phyloP scores from a whole-genome alignment of 2,329 filamentous ascomycete genomes.

The Escovopsis sp. region DNA sequence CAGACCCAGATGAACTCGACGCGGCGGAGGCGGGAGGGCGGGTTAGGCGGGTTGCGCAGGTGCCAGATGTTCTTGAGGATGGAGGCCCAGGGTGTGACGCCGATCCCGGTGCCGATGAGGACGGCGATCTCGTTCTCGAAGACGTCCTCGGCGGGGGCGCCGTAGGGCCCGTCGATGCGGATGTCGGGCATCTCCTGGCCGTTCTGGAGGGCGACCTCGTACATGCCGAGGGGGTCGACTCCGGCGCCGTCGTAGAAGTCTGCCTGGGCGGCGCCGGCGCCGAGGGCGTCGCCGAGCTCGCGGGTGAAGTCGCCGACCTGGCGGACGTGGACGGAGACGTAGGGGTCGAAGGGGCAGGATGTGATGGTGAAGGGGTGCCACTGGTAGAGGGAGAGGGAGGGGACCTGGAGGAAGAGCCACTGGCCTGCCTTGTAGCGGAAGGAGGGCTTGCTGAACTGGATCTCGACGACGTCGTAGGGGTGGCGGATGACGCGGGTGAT shows the following conservation, averaged over 20 bases:
- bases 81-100: constrained; percentile 73
- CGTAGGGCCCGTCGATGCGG: constrained; percentile 89
- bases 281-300: constrained; percentile 88
- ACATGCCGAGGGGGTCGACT: constrained; percentile 93
- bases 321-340: constrained; percentile 85
- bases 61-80: constrained; percentile 99
- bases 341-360: constrained; percentile 90
- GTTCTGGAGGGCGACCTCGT: constrained; percentile 88
- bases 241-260: constrained; percentile 77
- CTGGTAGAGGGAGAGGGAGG: constrained; percentile 73
- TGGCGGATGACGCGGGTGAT: constrained; percentile 92
- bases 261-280: constrained; percentile 72
- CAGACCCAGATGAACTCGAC: constrained; percentile 99
- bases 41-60: constrained; percentile 76
- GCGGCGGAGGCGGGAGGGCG: constrained; percentile 73
- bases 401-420: constrained; percentile 93
- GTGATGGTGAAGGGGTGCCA: constrained; percentile 99
- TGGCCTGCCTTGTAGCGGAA: constrained; percentile 98
- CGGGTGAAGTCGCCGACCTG: constrained; percentile 95
- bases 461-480: constrained; percentile 93
- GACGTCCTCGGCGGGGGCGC: constrained; percentile 92
- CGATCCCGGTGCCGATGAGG: constrained; percentile 74
- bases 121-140: constrained; percentile 87
- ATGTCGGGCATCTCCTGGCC: constrained; percentile 84
- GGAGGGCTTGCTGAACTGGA: constrained; percentile 90